Evolutionary conservation across 495 filamentous ascomycete species (phyloP).

Genomic region (Thozetella sp.): DNA sequence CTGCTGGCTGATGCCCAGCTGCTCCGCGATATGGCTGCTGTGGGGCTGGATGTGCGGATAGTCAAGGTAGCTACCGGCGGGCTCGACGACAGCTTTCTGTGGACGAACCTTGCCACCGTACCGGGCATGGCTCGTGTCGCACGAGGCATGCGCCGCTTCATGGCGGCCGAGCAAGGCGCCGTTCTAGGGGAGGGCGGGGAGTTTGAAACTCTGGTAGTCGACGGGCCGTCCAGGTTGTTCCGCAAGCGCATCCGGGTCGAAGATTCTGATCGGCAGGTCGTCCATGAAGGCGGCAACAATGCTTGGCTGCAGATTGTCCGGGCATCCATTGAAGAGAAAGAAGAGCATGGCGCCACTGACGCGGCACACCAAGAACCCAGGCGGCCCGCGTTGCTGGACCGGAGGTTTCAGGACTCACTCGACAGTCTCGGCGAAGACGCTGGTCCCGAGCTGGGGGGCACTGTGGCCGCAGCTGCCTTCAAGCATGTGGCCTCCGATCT

Average conservation of each 20-base stretch:
- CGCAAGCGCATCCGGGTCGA: constrained; percentile 68
- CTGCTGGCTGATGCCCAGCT: constrained; percentile 51
- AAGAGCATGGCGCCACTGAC: neutral
- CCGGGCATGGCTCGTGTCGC: constrained; percentile 54
- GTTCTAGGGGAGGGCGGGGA: constrained; percentile 93
- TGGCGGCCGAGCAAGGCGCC: constrained; percentile 61
- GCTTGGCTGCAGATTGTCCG: constrained; percentile 61
- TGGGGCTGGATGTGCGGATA: constrained; percentile 79
- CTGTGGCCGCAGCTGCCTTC: too few species aligned
- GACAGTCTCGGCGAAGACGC: constrained; percentile 13
- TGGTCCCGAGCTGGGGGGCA: too few species aligned
- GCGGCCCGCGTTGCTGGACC: constrained; percentile 47
- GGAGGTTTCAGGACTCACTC: constrained; percentile 38
- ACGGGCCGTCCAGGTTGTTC: constrained; percentile 75
- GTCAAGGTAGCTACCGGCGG: constrained; percentile 95
- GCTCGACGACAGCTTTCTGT: constrained; percentile 78
- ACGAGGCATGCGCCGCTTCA: constrained; percentile 70
- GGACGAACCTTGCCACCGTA: constrained; percentile 72
- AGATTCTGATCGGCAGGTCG: constrained; percentile 49
- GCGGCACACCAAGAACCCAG: constrained; percentile 29
- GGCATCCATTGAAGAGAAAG: constrained; percentile 59
- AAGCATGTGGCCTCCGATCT: too few species aligned
- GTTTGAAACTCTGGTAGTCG: constrained; percentile 90
- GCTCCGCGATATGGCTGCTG: constrained; percentile 77
- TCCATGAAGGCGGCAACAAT: constrained; percentile 71